Base-by-base conservation (phyloP, 768 basidiomycete genomes). In the Trametes gibbosa region DNA sequence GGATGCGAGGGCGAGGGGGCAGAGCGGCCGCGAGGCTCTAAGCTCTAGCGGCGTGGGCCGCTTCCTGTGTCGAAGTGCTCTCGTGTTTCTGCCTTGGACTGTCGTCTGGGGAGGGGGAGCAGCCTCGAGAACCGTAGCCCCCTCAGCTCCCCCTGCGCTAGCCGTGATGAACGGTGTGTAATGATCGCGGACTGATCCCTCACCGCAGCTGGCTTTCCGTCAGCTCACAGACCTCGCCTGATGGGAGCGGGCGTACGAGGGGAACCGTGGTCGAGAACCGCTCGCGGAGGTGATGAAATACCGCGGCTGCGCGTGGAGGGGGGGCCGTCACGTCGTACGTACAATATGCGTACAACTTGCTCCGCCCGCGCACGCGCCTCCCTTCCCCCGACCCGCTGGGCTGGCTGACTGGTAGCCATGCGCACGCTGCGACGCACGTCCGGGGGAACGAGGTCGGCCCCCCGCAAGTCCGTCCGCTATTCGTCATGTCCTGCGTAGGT, bases 381-480 rank as follows among this genome's bases (percentile, higher is more conserved):
- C 19, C 24, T 23, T 25, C 16, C 19, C 25, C 25, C 16, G 41
- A 34, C 29, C 55, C 55, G 39, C 47, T 39, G 47, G 55, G 19
- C 45, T 56, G 55, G 39, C 47, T 56, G 55, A 27, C 47, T 41
- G 47, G 47, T 50, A 49, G 55, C 55, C 55, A 48, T 29, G 54
- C 46, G 24, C 29, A 32, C n/a, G 37, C 27, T 32, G 19, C 29
- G 41, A 7, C 41, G 41, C n/a, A 19, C 16, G 41, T 19, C 21
- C 27, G 51, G 39, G n/a, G 27, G 41, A n/a, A 27, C 37, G 19
- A 40, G 27, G 29, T 32, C 29, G 29, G n/a, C 29, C 29, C 5
- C 29, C 29, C 10, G 29, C 29, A 10, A 32, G 29, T 32, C 29
- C 29, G 29, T 32, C 29, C 29, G 29, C 29, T 32, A 32, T 10